A percentile compares a stretch with the other conserved stretches of the same genome.
phyloP scores from a whole-genome alignment of 106 monocot species.

The Dendrobium nobile region DNA sequence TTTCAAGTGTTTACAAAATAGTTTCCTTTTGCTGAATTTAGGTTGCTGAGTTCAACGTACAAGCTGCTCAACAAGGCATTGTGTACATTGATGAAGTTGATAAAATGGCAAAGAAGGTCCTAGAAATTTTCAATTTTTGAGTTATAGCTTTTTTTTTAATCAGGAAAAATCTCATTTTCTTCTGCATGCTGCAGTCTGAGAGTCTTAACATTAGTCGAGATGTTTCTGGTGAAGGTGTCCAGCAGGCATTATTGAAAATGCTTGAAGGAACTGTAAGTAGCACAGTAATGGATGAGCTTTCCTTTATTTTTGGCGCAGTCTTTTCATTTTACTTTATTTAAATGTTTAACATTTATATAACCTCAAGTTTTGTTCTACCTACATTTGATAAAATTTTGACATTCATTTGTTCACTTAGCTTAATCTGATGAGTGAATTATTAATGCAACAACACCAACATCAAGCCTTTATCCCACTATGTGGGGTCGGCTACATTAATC shows the following conservation, averaged over 20 bases:
- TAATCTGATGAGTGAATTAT: neutral
- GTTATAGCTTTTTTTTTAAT: neutral
- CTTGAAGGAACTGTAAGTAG: slow-evolving; percentile 95
- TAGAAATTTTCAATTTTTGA: neutral
- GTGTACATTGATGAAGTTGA: slow-evolving; percentile 99
- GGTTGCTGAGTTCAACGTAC: slow-evolving; percentile 85
- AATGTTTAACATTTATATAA: neutral
- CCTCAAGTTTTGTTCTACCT: neutral
- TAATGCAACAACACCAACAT: too few relatives aligned
- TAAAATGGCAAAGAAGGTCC: slow-evolving; percentile 95
- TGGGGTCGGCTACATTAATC: too few relatives aligned
- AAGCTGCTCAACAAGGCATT: slow-evolving; percentile 96
- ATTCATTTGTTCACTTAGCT: neutral
- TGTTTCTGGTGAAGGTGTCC: slow-evolving; percentile 99
- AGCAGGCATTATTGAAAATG: slow-evolving; percentile 94
- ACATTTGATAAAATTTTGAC: neutral
- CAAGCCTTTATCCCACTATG: too few relatives aligned
- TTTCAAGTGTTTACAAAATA: neutral
- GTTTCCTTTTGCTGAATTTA: slow-evolving; percentile 15
- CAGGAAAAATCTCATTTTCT: neutral
- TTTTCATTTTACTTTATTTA: neutral
- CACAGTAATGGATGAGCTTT: neutral
- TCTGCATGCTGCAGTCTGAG: slow-evolving; percentile 51
- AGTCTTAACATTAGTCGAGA: slow-evolving; percentile 74
- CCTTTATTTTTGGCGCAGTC: neutral